A percentile compares a stretch with the other conserved stretches of the same genome.
Evolutionary conservation across 768 basidiomycete genomes (phyloP).

Genomic region (Termitomyces bulborhizus): DNA sequence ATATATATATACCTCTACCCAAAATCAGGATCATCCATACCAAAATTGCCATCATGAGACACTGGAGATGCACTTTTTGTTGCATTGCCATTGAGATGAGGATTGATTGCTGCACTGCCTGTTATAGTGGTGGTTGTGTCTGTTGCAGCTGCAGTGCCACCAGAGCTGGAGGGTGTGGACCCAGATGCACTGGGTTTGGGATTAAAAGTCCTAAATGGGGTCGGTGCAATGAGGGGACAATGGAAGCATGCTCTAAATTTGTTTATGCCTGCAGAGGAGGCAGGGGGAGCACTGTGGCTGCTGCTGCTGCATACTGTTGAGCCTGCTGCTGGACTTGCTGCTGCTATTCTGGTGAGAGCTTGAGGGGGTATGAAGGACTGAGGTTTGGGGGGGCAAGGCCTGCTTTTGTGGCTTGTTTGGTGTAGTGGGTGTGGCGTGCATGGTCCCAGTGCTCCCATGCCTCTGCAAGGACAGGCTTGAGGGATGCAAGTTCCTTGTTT

Average conservation of each 20-base stretch:
- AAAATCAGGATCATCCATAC: constrained; percentile 11
- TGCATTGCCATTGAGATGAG: constrained; percentile 18
- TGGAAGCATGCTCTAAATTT: constrained; percentile 68
- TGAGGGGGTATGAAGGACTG: constrained; percentile 20
- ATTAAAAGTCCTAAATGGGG: constrained; percentile 43
- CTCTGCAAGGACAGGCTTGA: constrained; percentile 76
- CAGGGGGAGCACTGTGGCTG: constrained; percentile 2
- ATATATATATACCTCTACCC: background rate
- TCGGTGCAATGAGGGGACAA: constrained; percentile 50
- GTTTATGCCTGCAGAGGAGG: constrained; percentile 20
- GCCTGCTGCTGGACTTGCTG: constrained; percentile 4
- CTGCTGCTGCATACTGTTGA: constrained; percentile 12
- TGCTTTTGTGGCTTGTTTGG: constrained; percentile 31
- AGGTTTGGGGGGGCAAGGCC: constrained; percentile 23
- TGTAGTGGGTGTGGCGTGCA: constrained; percentile 42
- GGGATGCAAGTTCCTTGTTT: constrained; percentile 64
- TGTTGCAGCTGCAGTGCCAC: background rate
- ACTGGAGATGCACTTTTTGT: constrained; percentile 6
- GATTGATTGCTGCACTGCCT: constrained; percentile 28
- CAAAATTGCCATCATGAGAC: constrained; percentile 3
- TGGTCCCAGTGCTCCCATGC: constrained; percentile 87
- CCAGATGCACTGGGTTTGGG: constrained; percentile 9
- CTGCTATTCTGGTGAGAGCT: constrained; percentile 14
- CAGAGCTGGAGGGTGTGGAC: background rate
- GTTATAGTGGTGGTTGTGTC: background rate